Percentiles rank a stretch among this genome's conserved stretches.
Conservation (phyloP, 331 rosid genomes). For the Acacia concinna region DNA sequence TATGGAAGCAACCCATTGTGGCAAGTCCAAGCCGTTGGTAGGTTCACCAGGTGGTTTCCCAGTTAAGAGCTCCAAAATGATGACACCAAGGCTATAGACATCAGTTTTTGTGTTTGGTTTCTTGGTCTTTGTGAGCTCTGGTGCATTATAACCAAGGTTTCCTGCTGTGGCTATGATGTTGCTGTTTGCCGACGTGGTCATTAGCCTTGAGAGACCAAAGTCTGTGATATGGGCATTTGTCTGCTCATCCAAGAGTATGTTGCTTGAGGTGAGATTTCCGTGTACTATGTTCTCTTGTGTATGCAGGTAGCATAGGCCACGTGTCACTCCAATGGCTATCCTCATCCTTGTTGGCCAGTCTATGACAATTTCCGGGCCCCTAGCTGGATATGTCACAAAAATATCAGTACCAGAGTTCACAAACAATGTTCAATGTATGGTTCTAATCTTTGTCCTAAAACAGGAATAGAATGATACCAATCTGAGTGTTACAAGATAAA, state of each 20-base stretch:
- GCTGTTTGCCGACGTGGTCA: conserved; percentile 83
- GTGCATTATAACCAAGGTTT: conserved; percentile 83
- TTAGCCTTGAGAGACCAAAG: conserved; percentile 81
- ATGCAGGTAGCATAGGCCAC: conserved; percentile 69
- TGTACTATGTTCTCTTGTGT: conserved; percentile 67
- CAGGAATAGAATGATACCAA: background rate
- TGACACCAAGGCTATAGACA: conserved; percentile 83
- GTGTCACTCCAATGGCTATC: conserved; percentile 66
- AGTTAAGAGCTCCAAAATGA: conserved; percentile 84
- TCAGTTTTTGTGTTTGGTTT: conserved; percentile 74
- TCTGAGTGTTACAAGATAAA: background rate
- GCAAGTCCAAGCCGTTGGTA: conserved; percentile 86
- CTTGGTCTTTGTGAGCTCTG: conserved; percentile 90
- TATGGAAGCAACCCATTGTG: conserved; percentile 96
- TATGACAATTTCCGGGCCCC: conserved; percentile 77
- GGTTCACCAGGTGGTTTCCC: conserved; percentile 93
- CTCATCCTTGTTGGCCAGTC: conserved; percentile 93
- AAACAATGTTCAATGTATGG: background rate
- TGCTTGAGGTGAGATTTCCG: conserved; percentile 90
- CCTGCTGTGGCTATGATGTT: conserved; percentile 94
- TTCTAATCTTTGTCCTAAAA: background rate
- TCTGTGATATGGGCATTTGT: conserved; percentile 77
- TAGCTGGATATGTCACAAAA: conserved; percentile 47
- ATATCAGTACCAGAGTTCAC: background rate
- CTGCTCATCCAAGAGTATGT: conserved; percentile 72